phyloP scores from a whole-genome alignment of 495 filamentous ascomycete genomes.

The Trichoderma orchidacearum region DNA sequence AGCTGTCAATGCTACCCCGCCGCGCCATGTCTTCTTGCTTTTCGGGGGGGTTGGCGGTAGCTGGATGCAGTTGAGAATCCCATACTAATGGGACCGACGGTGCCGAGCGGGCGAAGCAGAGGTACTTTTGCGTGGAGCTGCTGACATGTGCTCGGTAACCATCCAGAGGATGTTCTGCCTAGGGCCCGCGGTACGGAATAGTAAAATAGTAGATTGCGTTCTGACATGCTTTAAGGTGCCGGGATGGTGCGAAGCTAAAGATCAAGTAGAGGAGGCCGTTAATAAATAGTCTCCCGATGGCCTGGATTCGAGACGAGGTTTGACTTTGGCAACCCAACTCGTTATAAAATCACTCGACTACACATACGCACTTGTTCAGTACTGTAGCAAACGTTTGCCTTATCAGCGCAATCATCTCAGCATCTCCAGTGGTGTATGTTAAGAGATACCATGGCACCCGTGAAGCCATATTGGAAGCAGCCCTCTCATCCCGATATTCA shows the following conservation, averaged over 20 bases:
- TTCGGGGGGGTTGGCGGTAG: too few species aligned
- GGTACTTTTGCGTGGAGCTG: not conserved
- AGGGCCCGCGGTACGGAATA: too few species aligned
- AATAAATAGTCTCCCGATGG: not conserved
- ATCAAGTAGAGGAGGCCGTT: not conserved
- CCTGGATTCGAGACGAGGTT: not conserved
- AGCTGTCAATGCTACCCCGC: not conserved
- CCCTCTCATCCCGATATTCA: conserved; percentile 39
- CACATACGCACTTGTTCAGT: too few species aligned
- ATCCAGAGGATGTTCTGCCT: not conserved
- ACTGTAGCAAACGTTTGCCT: too few species aligned
- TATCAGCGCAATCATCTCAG: not conserved
- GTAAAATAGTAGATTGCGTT: not conserved
- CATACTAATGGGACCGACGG: too few species aligned
- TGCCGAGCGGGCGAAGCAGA: not conserved
- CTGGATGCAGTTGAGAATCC: too few species aligned
- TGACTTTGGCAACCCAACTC: not conserved
- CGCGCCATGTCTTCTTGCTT: not conserved
- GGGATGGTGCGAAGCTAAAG: not conserved
- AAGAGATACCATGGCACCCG: conserved; percentile 30
- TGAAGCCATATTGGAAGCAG: conserved; percentile 36
- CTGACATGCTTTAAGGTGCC: not conserved
- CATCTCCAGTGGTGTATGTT: not conserved
- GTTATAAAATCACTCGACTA: not conserved
- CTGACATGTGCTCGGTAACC: not conserved